These are phyloP conservation scores for Cryphonectria naterciae DNA, from an alignment of 2,329 filamentous ascomycete species.

Conservation along the genomic window DNA sequence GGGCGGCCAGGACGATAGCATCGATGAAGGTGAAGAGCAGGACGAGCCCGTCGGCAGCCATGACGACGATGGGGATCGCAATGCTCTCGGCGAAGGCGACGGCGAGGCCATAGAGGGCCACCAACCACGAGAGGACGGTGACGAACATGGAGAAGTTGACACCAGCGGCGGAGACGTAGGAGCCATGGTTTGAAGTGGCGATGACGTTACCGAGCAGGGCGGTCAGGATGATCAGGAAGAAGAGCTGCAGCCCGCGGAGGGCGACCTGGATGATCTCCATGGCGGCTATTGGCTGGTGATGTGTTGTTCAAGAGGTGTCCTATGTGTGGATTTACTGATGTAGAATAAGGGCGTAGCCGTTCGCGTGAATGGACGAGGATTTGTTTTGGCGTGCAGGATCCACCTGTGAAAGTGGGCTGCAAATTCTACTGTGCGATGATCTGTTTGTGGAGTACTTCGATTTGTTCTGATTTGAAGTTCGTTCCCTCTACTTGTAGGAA, in stretches of 20 bases:
- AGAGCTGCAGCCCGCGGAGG: slow-evolving; percentile 54
- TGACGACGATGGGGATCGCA: slow-evolving; percentile 54
- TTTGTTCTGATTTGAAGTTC: not conserved
- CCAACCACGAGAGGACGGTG: slow-evolving; percentile 67
- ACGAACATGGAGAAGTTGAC: slow-evolving; percentile 73
- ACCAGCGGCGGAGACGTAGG: slow-evolving; percentile 48
- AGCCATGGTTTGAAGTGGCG: slow-evolving; percentile 51
- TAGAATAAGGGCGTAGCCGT: slow-evolving; percentile 5
- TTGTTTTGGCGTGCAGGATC: slow-evolving; percentile 8
- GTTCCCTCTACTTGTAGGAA: not conserved
- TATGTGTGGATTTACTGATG: not conserved
- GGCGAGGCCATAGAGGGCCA: slow-evolving; percentile 64
- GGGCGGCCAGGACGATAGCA: slow-evolving; percentile 71
- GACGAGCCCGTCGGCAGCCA: slow-evolving; percentile 62
- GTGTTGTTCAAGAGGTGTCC: slow-evolving; percentile 8
- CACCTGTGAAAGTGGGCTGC: slow-evolving; percentile 6
- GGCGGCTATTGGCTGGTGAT: slow-evolving; percentile 26
- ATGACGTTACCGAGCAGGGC: slow-evolving; percentile 64
- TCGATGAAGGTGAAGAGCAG: slow-evolving; percentile 72
- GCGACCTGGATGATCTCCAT: slow-evolving; percentile 50
- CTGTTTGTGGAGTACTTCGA: not conserved
- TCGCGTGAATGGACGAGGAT: not conserved
- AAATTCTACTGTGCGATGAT: not conserved
- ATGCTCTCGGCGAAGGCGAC: slow-evolving; percentile 58
- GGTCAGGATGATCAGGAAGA: slow-evolving; percentile 58